Evolutionary conservation across 2,329 filamentous ascomycete genomes (phyloP), one percentile per base, ranked within the genome.

Genomic region (Ophiostoma novo-ulmi): DNA sequence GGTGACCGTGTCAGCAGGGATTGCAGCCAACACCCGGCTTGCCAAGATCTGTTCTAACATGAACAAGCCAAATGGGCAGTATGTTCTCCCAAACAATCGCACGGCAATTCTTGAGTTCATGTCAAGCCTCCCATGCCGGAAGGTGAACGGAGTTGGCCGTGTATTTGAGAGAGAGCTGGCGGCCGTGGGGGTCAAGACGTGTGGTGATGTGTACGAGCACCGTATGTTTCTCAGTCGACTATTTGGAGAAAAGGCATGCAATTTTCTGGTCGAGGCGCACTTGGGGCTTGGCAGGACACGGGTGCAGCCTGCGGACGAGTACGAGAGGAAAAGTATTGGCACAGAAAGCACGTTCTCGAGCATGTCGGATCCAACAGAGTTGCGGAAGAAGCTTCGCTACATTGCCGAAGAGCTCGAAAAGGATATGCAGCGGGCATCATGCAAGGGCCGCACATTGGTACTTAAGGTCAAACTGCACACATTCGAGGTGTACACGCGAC

Each of bases 51-150:
- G 91, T 75, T 97, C 93, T 22, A 97, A 99, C 77, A 88, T 91
- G 78, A 97, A 98, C 80, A 99, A 99, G 77, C 95, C 95, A 0
- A 97, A 99, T 75, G 95, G 95, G 0, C 95, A 98, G 77, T 98
- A 91, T 75, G 81, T 87, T 11, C 82, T 98, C 1, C 85, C 90
- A 0, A 91, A 85, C 69, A 89, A 97, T 58, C 85, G 94, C 11
- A 80, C 82, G 36, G 85, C 87, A 0, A 93, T 99, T 72, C 88
- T 98, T 86, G 81, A 85, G 0, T 98, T 97, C 77, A 97, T 98
- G 91, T 85, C 85, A 13, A 85, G 89, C 39, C 82, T 99, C 35
- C 90, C 94, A 0, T 93, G 93, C 0, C 87, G 95, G 44, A 97
- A 97, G 77, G 91, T 98, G 63, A 97, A 97, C 74, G 95, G 95